Base-by-base conservation (phyloP, 257 asterid species). In the Solanum piurae region DNA sequence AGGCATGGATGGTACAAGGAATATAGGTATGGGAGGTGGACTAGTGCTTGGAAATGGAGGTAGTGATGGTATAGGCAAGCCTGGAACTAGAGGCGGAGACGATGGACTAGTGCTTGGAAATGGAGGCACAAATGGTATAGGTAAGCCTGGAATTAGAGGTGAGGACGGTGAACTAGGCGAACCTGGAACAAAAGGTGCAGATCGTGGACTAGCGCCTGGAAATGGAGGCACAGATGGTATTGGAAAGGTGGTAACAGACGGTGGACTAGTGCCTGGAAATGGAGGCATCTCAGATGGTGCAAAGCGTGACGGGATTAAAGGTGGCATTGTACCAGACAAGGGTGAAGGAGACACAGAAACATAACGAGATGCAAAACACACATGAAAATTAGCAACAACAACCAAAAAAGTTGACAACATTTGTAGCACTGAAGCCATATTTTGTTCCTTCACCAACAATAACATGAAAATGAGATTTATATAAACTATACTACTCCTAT, bases 341-440 rank as follows among this genome's bases (percentile, higher is more conserved):
- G 69, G 69, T 18, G 69, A 29, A 49, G 72, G 46, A 68, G 29
- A 68, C 40, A 4, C 52, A 37, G 83, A 83, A 79, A 14, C 49
- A 52, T 3, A 55, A 52, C 25, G 38, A 38, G 44, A 80, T 23
- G 79, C 36, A 87, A 83, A 85, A 25, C 72, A 29, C 27, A 42
- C 9, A 16, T 86, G 79, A 44, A 86, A 85, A 18, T 84, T 62
- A 27, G 83, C 58, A 87, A 93, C 5, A 60, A 91, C 33, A 77
- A 88, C 74, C 34, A 90, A 49, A 85, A 89, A 58, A 33, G 83
- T 76, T 46, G 89, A 36, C n/a, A 42, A 64, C 72, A 90, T 74
- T 79, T 87, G 68, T 7, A 14, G 73, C 31, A 44, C 55, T 44
- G 25, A 40, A 25, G 76, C 89, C 93, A 92, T 92, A 74, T 42